A percentile compares a stretch with the other conserved stretches of the same genome.
Evolutionary conservation across 225 moss, liverwort and hornwort species (phyloP).

Genomic region (Rhytidiadelphus loreus): DNA sequence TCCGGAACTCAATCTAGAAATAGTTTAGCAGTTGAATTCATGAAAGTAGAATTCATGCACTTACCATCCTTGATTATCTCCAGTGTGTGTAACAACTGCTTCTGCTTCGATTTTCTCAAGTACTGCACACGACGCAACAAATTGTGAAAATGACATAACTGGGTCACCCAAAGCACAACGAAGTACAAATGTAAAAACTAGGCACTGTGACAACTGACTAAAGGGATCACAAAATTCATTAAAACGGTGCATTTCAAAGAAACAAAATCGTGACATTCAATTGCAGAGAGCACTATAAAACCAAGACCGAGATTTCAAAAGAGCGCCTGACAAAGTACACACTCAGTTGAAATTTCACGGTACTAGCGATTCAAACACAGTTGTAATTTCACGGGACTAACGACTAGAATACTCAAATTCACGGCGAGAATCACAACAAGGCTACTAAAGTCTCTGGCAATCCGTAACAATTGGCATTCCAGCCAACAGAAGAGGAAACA

Average conservation of each 20-base stretch:
- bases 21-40: not conserved
- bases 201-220: not conserved
- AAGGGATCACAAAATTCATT: not conserved
- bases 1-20: not conserved
- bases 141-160: not conserved
- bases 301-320: not conserved
- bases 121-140: conserved; percentile 39
- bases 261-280: not conserved
- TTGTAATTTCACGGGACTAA: not conserved
- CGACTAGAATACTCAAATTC: not conserved
- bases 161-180: not conserved
- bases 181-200: not conserved
- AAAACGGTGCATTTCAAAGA: not conserved
- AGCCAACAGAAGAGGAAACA: not conserved
- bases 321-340: not conserved
- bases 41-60: not conserved
- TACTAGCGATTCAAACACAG: not conserved
- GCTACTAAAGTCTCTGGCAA: not conserved
- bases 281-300: not conserved
- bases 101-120: conserved; percentile 43
- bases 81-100: conserved; percentile 51
- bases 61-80: conserved; percentile 77
- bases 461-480: not conserved
- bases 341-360: not conserved
- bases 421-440: not conserved